Evolutionary conservation across 1,284 basidiomycete genomes (phyloP), one percentile per base, ranked within the genome.

Genomic region (Fomitopsis palustris): DNA sequence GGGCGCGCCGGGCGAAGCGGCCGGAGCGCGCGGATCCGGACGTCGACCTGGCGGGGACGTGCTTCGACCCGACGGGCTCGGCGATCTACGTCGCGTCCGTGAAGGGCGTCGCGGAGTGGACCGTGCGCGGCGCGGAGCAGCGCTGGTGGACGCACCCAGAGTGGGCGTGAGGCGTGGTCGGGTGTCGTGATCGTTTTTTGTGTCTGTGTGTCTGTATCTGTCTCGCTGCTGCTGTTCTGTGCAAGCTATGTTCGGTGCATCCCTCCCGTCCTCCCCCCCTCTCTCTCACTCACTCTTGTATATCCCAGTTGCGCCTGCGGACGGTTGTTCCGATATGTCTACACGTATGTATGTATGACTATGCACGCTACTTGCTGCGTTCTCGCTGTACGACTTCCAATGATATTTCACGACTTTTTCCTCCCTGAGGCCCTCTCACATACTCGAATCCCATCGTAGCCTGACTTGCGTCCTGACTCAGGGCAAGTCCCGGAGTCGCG

Each of bases 61-160:
- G 88, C 65, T 92, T 92, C 66, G 90, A 92, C 71, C 87, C 88
- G 16, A 76, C 70, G 29, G 90, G 90, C 4, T 77, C 79, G 63
- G 79, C 76, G 66, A 72, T 92, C 58, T 92, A 92, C 68, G 88
- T 87, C 43, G 87, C 85, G 33, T 82, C 83, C 47, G 78, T 79
- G 56, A 75, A 78, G 57, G 84, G 85, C 27, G 74, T 91, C 17
- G 82, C 80, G 4, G 88, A 90, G 68, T 91, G 86, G 86, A 75
- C 76, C 31, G 75, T 90, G 23, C 72, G 75, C 38, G 86, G 85
- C 3, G 78, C 80, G 21, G 83, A 85, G 57, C 85, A 83, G 74
- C 76, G 78, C 51, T 87, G 86, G 84, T 87, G 86, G 82, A 65
- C 63, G 16, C 67, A 65, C 51, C 63, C 69, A 10, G 38, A 66